Evolutionary conservation across 1,284 basidiomycete species (phyloP).

Genomic region (Pisolithus thermaeus): DNA sequence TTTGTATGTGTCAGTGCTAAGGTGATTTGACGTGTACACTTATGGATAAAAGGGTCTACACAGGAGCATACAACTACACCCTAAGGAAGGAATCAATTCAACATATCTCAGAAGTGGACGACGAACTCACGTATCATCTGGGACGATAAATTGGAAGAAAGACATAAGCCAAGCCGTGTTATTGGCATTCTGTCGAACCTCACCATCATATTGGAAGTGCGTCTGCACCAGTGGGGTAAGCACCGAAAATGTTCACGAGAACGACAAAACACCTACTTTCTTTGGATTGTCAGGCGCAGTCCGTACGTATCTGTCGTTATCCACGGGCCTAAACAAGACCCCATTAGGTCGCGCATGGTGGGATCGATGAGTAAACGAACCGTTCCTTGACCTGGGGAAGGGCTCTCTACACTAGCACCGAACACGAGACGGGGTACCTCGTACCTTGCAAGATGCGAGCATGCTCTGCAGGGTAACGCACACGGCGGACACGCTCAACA

Average conservation of each 20-base stretch:
- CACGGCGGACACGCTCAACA: conserved; percentile 69
- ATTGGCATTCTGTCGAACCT: conserved; percentile 6
- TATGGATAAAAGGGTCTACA: too few relatives aligned
- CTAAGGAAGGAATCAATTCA: too few relatives aligned
- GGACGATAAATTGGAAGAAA: background rate
- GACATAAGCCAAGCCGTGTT: background rate
- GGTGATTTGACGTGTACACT: too few relatives aligned
- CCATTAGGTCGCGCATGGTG: conserved; percentile 6
- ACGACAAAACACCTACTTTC: conserved; percentile 48
- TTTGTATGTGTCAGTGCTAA: too few relatives aligned
- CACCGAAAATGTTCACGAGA: background rate
- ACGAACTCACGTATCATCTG: background rate
- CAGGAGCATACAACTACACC: too few relatives aligned
- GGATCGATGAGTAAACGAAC: conserved; percentile 32
- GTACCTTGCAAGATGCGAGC: conserved; percentile 81
- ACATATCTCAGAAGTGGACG: too few relatives aligned
- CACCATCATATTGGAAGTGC: conserved; percentile 74
- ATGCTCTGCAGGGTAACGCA: conserved; percentile 83
- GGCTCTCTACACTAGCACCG: conserved; percentile 5
- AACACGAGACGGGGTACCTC: conserved; percentile 8
- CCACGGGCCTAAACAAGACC: conserved; percentile 48
- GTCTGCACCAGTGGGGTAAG: conserved; percentile 40
- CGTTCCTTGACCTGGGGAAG: conserved; percentile 61
- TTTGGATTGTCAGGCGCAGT: conserved; percentile 84
- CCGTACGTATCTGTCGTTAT: conserved; percentile 75